These are phyloP conservation scores for Metarhizium rileyi DNA, from an alignment of 2,329 filamentous ascomycete species.

Conservation along the genomic window DNA sequence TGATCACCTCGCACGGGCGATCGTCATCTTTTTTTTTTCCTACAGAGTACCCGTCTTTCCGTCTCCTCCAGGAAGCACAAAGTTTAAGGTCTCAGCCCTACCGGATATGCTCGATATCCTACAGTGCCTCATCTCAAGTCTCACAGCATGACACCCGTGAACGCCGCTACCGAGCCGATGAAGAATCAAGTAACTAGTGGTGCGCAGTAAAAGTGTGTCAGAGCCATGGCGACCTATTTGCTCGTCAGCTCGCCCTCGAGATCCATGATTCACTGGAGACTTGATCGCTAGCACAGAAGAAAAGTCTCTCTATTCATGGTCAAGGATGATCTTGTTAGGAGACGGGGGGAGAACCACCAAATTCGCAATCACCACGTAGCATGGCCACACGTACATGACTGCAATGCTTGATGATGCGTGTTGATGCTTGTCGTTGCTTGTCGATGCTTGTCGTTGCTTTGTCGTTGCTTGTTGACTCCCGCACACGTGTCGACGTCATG, in stretches of 20 bases:
- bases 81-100: conserved; percentile 9
- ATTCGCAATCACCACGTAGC: background rate
- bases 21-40: conserved; percentile 3
- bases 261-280: too few relatives aligned
- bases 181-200: conserved; percentile 1
- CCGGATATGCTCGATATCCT: conserved; percentile 6
- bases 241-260: background rate
- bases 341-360: background rate
- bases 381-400: background rate
- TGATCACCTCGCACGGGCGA: conserved; percentile 9
- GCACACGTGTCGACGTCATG: background rate
- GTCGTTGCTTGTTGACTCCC: background rate
- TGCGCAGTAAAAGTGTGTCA: background rate
- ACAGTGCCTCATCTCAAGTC: conserved; percentile 8
- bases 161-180: conserved; percentile 5
- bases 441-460: background rate
- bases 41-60: background rate
- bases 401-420: background rate
- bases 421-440: too few relatives aligned
- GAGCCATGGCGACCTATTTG: background rate
- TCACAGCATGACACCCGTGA: conserved; percentile 8
- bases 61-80: conserved; percentile 2
- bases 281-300: too few relatives aligned
- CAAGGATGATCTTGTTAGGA: background rate
- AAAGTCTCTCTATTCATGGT: too few relatives aligned